Evolutionary conservation across 768 basidiomycete genomes (phyloP).

Genomic region (Holtermannia corniformis): DNA sequence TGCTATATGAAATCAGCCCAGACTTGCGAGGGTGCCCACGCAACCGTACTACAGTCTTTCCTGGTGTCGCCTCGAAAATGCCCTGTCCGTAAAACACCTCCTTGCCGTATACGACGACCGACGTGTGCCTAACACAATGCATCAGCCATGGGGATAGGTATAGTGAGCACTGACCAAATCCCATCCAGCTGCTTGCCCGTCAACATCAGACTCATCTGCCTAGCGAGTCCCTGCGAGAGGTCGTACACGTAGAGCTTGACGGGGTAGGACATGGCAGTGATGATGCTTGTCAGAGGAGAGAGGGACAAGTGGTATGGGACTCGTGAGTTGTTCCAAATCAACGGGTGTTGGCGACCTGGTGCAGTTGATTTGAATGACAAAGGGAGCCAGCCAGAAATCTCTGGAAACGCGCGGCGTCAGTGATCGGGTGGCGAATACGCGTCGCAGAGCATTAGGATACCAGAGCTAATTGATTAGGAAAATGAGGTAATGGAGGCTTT

Average conservation of each 20-base stretch:
- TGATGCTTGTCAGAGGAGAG: too few relatives aligned
- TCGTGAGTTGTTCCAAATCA: too few relatives aligned
- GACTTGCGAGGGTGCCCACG: background rate
- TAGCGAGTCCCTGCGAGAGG: conserved; percentile 76
- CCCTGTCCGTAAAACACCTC: conserved; percentile 90
- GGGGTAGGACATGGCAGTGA: background rate
- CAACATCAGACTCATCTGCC: conserved; percentile 64
- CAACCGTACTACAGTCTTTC: conserved; percentile 67
- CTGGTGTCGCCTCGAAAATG: conserved; percentile 61
- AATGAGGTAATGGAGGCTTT: too few relatives aligned
- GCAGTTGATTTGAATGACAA: too few relatives aligned
- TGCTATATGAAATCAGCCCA: conserved; percentile 7
- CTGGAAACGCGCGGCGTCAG: too few relatives aligned
- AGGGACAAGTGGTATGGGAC: too few relatives aligned
- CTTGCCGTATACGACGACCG: conserved; percentile 72
- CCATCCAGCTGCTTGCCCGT: conserved; percentile 87
- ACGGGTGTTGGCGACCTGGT: too few relatives aligned
- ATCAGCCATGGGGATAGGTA: background rate
- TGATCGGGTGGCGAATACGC: too few relatives aligned
- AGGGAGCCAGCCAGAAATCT: too few relatives aligned
- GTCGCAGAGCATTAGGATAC: too few relatives aligned
- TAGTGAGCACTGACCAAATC: conserved; percentile 57
- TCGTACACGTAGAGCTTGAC: conserved; percentile 88
- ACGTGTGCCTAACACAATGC: conserved; percentile 65
- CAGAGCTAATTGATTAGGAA: too few relatives aligned